phyloP scores from a whole-genome alignment of 352 stramenopile genomes.

The Phytopythium ostracodes region DNA sequence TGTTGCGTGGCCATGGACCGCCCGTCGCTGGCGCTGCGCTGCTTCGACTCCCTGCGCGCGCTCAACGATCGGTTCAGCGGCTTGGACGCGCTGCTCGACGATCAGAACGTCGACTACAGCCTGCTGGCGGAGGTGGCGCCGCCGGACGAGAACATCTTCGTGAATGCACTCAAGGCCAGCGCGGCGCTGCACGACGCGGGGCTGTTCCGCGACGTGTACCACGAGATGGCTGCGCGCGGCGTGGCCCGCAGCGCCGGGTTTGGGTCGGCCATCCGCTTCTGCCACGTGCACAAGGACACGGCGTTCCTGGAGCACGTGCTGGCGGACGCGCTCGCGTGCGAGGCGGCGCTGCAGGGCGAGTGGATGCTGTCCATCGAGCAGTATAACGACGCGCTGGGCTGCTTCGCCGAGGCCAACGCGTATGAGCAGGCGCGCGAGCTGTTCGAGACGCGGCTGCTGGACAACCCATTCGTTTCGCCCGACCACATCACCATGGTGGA shows the following conservation, averaged over 20 bases:
- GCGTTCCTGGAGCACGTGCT: conserved; percentile 60
- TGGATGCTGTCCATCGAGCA: conserved; percentile 66
- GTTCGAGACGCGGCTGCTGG: conserved; percentile 50
- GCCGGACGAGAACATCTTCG: conserved; percentile 76
- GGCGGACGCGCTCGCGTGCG: conserved; percentile 41
- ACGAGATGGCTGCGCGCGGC: conserved; percentile 40
- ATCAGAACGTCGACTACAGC: background rate
- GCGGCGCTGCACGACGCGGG: conserved; percentile 25
- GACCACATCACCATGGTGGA: conserved; percentile 77
- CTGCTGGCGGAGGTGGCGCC: conserved; percentile 18
- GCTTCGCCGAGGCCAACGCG: conserved; percentile 44
- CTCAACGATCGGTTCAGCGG: conserved; percentile 11
- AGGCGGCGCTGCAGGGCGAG: conserved; percentile 28
- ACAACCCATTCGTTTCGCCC: conserved; percentile 44
- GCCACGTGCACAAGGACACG: conserved; percentile 36
- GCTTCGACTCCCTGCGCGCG: conserved; percentile 31
- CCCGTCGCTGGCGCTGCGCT: conserved; percentile 45
- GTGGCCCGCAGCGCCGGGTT: conserved; percentile 58
- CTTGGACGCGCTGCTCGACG: conserved; percentile 15
- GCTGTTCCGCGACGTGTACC: conserved; percentile 54
- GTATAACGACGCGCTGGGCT: conserved; percentile 78
- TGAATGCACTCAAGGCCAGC: conserved; percentile 69
- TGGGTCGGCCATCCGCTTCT: conserved; percentile 66
- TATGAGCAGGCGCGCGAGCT: conserved; percentile 54
- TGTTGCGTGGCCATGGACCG: conserved; percentile 40